These are phyloP conservation scores for Polysphondylium violaceum DNA, from an alignment of 78 protist species.

Conservation along the genomic window DNA sequence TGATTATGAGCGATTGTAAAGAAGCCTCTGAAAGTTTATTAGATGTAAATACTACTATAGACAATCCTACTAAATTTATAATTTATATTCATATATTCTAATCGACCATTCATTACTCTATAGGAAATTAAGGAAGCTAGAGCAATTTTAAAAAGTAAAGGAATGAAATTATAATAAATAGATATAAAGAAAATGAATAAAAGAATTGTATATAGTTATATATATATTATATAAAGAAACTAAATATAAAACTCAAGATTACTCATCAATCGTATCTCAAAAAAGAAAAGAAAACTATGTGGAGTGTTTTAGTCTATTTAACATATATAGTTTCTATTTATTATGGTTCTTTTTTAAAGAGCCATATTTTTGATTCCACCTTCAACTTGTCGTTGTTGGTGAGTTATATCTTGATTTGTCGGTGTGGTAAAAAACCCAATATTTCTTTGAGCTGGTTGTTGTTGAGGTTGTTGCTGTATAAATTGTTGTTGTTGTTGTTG, in stretches of 20 bases:
- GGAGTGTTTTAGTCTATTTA: too few species aligned
- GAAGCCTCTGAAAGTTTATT: slow-evolving; percentile 71
- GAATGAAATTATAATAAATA: slow-evolving; percentile 72
- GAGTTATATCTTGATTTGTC: not conserved
- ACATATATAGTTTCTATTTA: too few species aligned
- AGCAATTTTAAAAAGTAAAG: slow-evolving; percentile 52
- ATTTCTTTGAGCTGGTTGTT: not conserved
- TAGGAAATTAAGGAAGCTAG: slow-evolving; percentile 74
- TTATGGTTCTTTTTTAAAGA: slow-evolving; percentile 6
- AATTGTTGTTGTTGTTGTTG: not conserved
- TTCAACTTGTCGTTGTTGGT: slow-evolving; percentile 18
- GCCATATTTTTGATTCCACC: slow-evolving; percentile 59
- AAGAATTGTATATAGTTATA: too few species aligned
- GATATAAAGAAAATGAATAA: too few species aligned
- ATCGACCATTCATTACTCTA: not conserved
- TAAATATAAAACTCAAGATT: too few species aligned
- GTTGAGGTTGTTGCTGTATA: not conserved
- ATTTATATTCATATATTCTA: not conserved
- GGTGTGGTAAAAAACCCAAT: too few species aligned
- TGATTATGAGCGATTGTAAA: slow-evolving; percentile 76
- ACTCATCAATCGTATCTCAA: too few species aligned
- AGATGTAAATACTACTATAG: slow-evolving; percentile 27
- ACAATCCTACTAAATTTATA: not conserved
- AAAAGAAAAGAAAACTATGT: too few species aligned
- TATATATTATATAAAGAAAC: too few species aligned